phyloP scores from a whole-genome alignment of 345 rosid species.

The Bruguiera parviflora region DNA sequence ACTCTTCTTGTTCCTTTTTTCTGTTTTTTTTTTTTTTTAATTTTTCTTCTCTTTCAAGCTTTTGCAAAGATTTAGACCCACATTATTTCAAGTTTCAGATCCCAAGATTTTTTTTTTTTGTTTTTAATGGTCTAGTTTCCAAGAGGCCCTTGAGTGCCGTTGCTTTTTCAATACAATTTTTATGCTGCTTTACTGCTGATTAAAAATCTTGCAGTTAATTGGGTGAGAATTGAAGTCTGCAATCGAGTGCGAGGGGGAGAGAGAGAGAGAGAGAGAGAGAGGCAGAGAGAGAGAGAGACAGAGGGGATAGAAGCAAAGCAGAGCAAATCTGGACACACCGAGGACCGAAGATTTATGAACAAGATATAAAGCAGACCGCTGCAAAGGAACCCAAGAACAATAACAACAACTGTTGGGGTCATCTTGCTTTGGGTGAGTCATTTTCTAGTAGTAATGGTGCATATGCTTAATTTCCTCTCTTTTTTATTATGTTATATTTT shows the following conservation, averaged over 20 bases:
- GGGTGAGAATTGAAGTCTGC: neutral
- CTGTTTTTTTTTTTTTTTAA: neutral
- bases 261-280: neutral
- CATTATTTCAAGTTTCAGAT: neutral
- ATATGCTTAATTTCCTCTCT: conserved; percentile 6
- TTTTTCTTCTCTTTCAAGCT: neutral
- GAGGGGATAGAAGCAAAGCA: neutral
- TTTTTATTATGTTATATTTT: neutral
- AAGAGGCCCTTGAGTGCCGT: neutral
- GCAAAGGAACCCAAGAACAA: conserved; percentile 12
- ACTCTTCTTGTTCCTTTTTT: neutral
- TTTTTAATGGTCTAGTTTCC: neutral
- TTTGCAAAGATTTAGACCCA: neutral
- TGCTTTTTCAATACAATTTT: neutral
- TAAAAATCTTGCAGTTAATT: conserved; percentile 11
- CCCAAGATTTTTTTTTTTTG: neutral
- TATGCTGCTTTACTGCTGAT: neutral
- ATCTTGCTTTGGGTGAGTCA: conserved; percentile 36
- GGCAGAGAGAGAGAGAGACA: neutral
- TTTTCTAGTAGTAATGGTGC: conserved; percentile 45
- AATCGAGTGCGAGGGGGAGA: neutral
- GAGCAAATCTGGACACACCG: conserved; percentile 6
- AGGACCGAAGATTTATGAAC: conserved; percentile 3
- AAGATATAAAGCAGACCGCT: conserved; percentile 26
- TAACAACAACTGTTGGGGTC: neutral